Conservation (phyloP, 1,139 yeast genomes). For the Geotrichum klebahnii region DNA sequence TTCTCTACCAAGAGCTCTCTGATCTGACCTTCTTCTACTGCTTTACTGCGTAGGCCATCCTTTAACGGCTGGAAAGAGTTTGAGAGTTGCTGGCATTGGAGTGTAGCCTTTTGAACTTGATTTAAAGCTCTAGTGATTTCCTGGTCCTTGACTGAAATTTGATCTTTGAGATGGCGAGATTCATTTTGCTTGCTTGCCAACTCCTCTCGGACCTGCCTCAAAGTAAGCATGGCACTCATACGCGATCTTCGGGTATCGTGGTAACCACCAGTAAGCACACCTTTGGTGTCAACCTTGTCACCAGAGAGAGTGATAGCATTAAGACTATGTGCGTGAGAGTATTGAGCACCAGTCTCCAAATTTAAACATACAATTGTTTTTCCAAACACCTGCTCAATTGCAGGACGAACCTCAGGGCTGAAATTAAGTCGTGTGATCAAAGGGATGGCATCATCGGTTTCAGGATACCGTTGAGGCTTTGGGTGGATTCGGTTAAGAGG, state of each 20-base stretch:
- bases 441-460: conserved; percentile 55
- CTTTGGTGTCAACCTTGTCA: conserved; percentile 77
- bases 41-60: conserved; percentile 13
- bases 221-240: conserved; percentile 61
- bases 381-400: conserved; percentile 77
- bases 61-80: conserved; percentile 17
- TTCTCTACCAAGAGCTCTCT: conserved; percentile 26
- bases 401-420: conserved; percentile 49
- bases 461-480: conserved; percentile 48
- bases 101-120: conserved; percentile 46
- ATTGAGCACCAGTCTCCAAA: conserved; percentile 62
- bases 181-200: conserved; percentile 43
- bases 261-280: conserved; percentile 87
- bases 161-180: conserved; percentile 40
- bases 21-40: conserved; percentile 26
- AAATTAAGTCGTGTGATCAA: conserved; percentile 66
- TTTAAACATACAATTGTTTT: conserved; percentile 72
- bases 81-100: conserved; percentile 23
- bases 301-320: conserved; percentile 89
- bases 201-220: conserved; percentile 48
- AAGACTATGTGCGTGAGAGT: conserved; percentile 59
- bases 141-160: conserved; percentile 44
- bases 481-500: conserved; percentile 71
- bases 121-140: conserved; percentile 47
- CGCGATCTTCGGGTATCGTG: conserved; percentile 66